phyloP scores from a whole-genome alignment of 371 early-diverging fungal genomes.

The Mucor racemosus region DNA sequence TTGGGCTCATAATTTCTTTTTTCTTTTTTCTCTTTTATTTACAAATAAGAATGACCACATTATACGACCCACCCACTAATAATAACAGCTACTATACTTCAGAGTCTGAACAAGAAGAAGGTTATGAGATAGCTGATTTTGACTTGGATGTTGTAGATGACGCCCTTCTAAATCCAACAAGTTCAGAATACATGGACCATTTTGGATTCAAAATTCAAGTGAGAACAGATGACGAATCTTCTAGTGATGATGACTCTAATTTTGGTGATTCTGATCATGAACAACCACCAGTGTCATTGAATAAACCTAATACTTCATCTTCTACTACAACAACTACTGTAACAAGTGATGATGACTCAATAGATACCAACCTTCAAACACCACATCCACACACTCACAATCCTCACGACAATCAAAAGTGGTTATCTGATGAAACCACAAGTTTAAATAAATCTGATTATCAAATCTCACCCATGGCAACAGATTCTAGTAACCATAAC shows the following conservation, averaged over 20 bases:
- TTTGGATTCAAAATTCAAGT: slow-evolving; percentile 53
- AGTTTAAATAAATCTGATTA: not conserved
- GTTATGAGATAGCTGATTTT: slow-evolving; percentile 29
- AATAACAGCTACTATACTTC: slow-evolving; percentile 5
- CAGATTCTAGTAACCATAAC: not conserved
- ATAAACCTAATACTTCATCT: not conserved
- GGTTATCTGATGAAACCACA: slow-evolving; percentile 4
- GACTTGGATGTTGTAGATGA: slow-evolving; percentile 53
- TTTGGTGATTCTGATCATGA: slow-evolving; percentile 12
- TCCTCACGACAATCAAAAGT: slow-evolving; percentile 7
- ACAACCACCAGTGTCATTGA: not conserved
- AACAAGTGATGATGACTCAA: slow-evolving; percentile 18
- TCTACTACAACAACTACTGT: slow-evolving; percentile 12
- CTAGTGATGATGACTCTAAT: slow-evolving; percentile 36
- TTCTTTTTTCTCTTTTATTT: not conserved
- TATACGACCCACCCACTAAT: slow-evolving; percentile 13
- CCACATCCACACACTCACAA: slow-evolving; percentile 2
- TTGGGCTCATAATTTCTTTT: not conserved
- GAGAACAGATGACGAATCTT: slow-evolving; percentile 49
- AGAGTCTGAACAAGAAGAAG: slow-evolving; percentile 15
- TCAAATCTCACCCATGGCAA: not conserved
- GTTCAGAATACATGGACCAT: slow-evolving; percentile 45
- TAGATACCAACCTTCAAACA: slow-evolving; percentile 14
- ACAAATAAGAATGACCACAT: slow-evolving; percentile 7
- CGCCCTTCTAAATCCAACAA: slow-evolving; percentile 44